Evolutionary conservation across 2,329 filamentous ascomycete genomes (phyloP), one percentile per base, ranked within the genome.

Genomic region (Parastagonospora nodorum): DNA sequence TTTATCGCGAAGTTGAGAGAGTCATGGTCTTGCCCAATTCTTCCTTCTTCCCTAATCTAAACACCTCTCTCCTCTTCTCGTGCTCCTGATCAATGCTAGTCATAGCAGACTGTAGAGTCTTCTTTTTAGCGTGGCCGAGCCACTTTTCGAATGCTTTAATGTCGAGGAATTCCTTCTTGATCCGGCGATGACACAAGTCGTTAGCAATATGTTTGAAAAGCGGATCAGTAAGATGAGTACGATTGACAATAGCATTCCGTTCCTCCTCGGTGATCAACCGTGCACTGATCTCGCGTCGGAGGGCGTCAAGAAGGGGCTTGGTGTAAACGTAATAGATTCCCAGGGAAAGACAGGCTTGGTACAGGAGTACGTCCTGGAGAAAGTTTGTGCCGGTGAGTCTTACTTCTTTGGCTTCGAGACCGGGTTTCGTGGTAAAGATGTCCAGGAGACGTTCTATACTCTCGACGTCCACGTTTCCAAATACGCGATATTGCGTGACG

Each of bases 131-230:
- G 2, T n/a, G 12, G 4, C 28, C 27, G 1, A 51, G 14, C 43
- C 38, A 51, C 15, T 40, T 29, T 27, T 47, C 39, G 39, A 46
- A 47, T 3, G 28, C 16, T 12, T 24, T 10, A 14, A 46, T 30
- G 31, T 53, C 33, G 1, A 6, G n/a, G n/a, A 50, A 47, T 29
- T 50, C 19, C 37, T 53, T 48, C 28, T 42, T 45, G 19, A 49
- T 42, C 19, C 50, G 42, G 30, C 41, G 28, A 30, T 45, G 37
- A 29, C 50, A 53, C 29, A 49, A 31, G 2, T 33, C 28, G 12
- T 53, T 39, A 2, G 45, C 45, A 8, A 35, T 31, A 39, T 53
- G 32, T 37, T 49, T 37, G 2, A 53, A 39, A n/a, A 53, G 16
- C 15, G 45, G 45, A n/a, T 53, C 46, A 15, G 41, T 24, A 24